phyloP scores from a whole-genome alignment of 768 basidiomycete genomes.

The Rhizopogon roseolus region DNA sequence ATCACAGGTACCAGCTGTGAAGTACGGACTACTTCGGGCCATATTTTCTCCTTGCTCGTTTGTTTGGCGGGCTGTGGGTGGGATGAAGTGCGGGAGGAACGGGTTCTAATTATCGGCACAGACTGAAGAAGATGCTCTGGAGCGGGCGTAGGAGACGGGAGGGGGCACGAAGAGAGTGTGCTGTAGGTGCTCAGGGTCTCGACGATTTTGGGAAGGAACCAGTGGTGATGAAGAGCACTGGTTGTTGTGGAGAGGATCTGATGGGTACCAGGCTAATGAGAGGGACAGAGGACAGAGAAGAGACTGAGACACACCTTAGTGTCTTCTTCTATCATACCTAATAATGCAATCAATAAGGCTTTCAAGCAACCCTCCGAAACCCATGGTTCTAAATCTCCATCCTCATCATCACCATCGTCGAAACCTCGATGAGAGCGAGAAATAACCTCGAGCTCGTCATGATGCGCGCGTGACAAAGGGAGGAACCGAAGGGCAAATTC shows the following conservation, averaged over 20 bases:
- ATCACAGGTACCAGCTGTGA: slow-evolving; percentile 69
- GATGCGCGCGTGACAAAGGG: slow-evolving; percentile 44
- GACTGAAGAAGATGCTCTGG: slow-evolving; percentile 14
- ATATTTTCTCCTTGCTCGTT: neutral
- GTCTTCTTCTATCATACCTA: slow-evolving; percentile 46
- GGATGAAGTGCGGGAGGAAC: slow-evolving; percentile 33
- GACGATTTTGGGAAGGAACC: neutral
- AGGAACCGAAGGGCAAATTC: slow-evolving; percentile 72
- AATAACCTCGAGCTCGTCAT: slow-evolving; percentile 63
- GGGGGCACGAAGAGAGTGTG: slow-evolving; percentile 38
- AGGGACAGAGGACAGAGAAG: neutral
- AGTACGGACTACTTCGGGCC: slow-evolving; percentile 30
- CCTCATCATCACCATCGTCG: slow-evolving; percentile 37
- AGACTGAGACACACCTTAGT: slow-evolving; percentile 19
- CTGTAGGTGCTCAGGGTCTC: slow-evolving; percentile 6
- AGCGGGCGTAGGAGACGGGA: slow-evolving; percentile 53
- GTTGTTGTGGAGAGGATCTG: neutral
- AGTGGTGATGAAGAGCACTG: neutral
- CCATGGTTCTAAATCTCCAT: slow-evolving; percentile 43
- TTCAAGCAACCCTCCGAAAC: slow-evolving; percentile 62
- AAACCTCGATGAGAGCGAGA: slow-evolving; percentile 27
- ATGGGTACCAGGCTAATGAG: neutral
- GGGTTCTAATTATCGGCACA: slow-evolving; percentile 37
- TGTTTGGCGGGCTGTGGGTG: slow-evolving; percentile 20
- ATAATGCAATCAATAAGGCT: slow-evolving; percentile 55